phyloP scores from a whole-genome alignment of 176 grass and related monocot species.

The Guadua angustifolia region DNA sequence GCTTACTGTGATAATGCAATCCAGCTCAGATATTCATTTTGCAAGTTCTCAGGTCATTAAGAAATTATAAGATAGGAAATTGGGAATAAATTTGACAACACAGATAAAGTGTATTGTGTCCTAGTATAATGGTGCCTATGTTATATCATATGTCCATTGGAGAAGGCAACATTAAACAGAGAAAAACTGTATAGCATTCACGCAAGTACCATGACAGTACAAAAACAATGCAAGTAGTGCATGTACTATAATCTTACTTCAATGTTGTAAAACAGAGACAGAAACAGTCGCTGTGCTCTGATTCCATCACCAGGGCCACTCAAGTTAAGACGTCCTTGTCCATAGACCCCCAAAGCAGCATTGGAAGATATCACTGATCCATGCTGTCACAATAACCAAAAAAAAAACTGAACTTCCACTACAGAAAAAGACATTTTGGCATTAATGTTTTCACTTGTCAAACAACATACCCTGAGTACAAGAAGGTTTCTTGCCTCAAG shows the following conservation, averaged over 20 bases:
- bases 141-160: neutral
- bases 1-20: neutral
- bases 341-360: constrained; percentile 94
- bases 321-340: constrained; percentile 97
- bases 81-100: constrained; percentile 3
- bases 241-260: constrained; percentile 71
- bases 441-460: neutral
- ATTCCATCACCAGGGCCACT: constrained; percentile 93
- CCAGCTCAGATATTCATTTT: constrained; percentile 10
- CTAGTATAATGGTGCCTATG: constrained; percentile 3
- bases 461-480: constrained; percentile 81
- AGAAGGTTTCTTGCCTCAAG: constrained; percentile 97
- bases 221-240: constrained; percentile 14
- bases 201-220: neutral
- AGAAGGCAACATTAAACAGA: constrained; percentile 15
- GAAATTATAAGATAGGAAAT: neutral
- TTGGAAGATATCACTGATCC: constrained; percentile 93
- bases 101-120: constrained; percentile 22
- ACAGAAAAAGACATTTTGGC: constrained; percentile 3
- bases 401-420: constrained; percentile 26
- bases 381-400: constrained; percentile 64
- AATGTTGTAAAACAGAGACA: constrained; percentile 98
- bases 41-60: neutral
- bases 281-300: constrained; percentile 78
- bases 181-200: neutral